A percentile compares a stretch with the other conserved stretches of the same genome.
Evolutionary conservation across 2,329 filamentous ascomycete genomes (phyloP).

Genomic region (Orbilia quercus): DNA sequence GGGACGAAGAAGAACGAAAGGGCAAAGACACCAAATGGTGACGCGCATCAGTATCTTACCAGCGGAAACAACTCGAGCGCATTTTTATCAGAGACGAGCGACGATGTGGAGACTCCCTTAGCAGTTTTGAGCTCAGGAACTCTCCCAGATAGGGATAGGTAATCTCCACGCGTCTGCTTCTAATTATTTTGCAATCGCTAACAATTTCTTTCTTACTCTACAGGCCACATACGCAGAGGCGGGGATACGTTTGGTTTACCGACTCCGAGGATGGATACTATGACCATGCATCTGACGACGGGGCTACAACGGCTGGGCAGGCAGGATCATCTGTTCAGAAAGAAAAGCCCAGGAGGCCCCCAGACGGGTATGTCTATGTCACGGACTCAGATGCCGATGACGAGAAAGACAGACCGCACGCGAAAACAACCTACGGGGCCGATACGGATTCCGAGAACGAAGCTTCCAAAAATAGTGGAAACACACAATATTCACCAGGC

Average conservation of each 20-base stretch:
- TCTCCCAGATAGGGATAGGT: background rate
- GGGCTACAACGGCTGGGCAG: background rate
- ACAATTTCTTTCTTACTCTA: background rate
- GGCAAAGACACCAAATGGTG: background rate
- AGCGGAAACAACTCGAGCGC: constrained; percentile 1
- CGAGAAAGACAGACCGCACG: no score
- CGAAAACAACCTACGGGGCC: background rate
- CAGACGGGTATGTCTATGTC: no score
- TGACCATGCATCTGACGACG: background rate
- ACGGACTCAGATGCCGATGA: no score
- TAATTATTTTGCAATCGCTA: background rate
- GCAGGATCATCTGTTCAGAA: background rate
- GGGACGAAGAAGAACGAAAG: constrained; percentile 1
- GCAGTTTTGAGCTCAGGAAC: constrained; percentile 2
- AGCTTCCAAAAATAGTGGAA: background rate
- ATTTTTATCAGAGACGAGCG: constrained; percentile 2
- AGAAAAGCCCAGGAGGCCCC: background rate
- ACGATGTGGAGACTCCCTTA: constrained; percentile 1
- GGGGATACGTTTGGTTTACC: constrained; percentile 1
- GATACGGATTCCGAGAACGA: background rate
- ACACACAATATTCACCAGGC: background rate
- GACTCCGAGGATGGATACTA: constrained; percentile 4
- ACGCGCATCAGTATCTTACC: background rate
- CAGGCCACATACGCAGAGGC: constrained; percentile 7
- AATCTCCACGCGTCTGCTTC: background rate